Conservation (phyloP, 805 yeast genomes). For the Metschnikowia gelsemii region DNA sequence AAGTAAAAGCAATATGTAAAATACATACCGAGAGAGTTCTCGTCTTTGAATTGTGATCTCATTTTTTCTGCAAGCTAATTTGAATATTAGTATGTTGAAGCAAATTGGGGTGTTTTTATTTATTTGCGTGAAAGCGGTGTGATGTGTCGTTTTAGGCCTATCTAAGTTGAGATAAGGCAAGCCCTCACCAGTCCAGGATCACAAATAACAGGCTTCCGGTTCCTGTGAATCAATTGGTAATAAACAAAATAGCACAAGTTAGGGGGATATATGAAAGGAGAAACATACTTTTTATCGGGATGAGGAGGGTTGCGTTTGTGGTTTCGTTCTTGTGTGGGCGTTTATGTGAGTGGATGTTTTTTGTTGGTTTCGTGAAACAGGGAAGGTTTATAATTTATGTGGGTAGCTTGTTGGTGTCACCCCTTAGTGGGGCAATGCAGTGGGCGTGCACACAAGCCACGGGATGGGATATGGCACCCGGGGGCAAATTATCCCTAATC, state of each 20-base stretch:
- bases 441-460: conserved; percentile 17
- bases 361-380: neutral
- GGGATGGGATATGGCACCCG: no score
- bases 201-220: neutral
- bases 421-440: conserved; percentile 18
- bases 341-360: neutral
- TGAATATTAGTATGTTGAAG: conserved; percentile 2
- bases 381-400: conserved; percentile 2
- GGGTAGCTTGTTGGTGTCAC: conserved; percentile 18
- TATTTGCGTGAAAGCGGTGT: conserved; percentile 3
- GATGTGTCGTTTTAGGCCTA: conserved; percentile 5
- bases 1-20: neutral
- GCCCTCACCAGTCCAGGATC: conserved; percentile 6
- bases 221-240: neutral
- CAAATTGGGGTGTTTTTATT: neutral
- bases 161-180: conserved; percentile 10
- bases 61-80: conserved; percentile 35
- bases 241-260: neutral
- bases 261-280: neutral
- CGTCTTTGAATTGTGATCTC: conserved; percentile 95
- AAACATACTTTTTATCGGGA: neutral
- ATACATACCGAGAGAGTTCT: conserved; percentile 84
- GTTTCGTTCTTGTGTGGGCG: neutral
- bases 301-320: neutral
- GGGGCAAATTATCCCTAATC: no score